Evolutionary conservation across 2,329 filamentous ascomycete species (phyloP).

Genomic region (Claviceps arundinis): DNA sequence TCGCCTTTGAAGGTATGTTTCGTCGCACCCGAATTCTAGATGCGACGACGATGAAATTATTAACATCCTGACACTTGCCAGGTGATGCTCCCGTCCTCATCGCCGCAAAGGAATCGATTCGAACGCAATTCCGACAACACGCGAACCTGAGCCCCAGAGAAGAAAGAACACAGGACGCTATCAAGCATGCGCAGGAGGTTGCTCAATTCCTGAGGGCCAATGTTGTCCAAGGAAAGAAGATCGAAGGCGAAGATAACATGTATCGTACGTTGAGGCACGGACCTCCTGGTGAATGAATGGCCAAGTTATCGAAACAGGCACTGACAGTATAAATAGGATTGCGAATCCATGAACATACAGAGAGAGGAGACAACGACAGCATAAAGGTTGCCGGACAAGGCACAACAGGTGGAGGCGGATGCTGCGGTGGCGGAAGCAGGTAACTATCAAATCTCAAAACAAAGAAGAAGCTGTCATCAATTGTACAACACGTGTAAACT

Average conservation of each 20-base stretch:
- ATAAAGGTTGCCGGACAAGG: slow-evolving; percentile 50
- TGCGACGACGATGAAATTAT: not conserved
- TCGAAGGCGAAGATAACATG: slow-evolving; percentile 27
- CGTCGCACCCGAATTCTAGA: not conserved
- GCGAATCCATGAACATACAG: slow-evolving; percentile 80
- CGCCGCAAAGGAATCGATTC: slow-evolving; percentile 61
- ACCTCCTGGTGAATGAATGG: not conserved
- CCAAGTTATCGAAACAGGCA: not conserved
- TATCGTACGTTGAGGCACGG: slow-evolving; percentile 42
- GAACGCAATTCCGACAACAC: slow-evolving; percentile 59
- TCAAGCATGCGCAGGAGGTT: slow-evolving; percentile 72
- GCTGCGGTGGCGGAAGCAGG: slow-evolving; percentile 10
- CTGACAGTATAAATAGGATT: slow-evolving; percentile 42
- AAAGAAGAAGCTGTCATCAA: not conserved
- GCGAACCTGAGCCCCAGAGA: slow-evolving; percentile 43
- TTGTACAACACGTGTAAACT: slow-evolving; percentile 11
- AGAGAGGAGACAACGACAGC: slow-evolving; percentile 85
- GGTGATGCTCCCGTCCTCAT: slow-evolving; percentile 56
- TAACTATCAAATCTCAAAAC: not conserved
- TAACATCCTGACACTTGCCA: slow-evolving; percentile 21
- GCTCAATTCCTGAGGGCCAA: slow-evolving; percentile 70
- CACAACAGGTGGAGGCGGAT: slow-evolving; percentile 19
- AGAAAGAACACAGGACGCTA: slow-evolving; percentile 46
- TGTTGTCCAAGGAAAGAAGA: slow-evolving; percentile 66
- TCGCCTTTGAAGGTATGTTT: slow-evolving; percentile 67